These are phyloP conservation scores for Zymoseptoria tritici DNA, from an alignment of 2,329 filamentous ascomycete species.

Conservation along the genomic window DNA sequence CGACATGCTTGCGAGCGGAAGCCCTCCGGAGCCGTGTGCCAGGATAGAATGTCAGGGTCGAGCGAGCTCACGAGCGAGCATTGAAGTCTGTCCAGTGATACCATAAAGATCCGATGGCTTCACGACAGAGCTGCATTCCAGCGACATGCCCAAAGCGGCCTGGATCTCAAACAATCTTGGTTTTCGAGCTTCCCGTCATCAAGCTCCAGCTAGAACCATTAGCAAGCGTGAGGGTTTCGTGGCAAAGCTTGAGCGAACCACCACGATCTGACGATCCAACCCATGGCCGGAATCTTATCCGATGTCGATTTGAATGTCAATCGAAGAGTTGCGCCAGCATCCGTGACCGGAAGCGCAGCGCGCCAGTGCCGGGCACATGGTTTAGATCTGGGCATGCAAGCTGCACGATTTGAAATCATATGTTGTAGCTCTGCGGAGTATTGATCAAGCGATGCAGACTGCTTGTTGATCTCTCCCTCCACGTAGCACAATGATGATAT, in stretches of 20 bases:
- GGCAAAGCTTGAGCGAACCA: background rate
- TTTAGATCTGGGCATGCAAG: background rate
- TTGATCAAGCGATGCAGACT: background rate
- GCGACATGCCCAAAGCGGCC: background rate
- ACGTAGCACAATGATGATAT: background rate
- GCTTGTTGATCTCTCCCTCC: background rate
- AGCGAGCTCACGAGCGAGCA: too few species aligned
- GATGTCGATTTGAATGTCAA: background rate
- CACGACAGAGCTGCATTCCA: background rate
- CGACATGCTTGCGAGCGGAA: background rate
- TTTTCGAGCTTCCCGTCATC: background rate
- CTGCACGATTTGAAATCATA: background rate
- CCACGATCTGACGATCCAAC: background rate
- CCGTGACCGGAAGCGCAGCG: background rate
- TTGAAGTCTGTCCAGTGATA: background rate
- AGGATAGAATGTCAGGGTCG: too few species aligned
- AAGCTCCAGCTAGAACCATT: background rate
- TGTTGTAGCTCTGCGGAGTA: background rate
- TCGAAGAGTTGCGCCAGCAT: background rate
- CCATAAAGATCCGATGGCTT: background rate
- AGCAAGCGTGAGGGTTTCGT: background rate
- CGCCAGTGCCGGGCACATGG: too few species aligned
- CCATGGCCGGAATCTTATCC: background rate
- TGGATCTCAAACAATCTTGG: background rate
- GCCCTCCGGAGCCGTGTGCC: background rate